Conservation (phyloP, 805 yeast genomes). For the Candida maltosa region DNA sequence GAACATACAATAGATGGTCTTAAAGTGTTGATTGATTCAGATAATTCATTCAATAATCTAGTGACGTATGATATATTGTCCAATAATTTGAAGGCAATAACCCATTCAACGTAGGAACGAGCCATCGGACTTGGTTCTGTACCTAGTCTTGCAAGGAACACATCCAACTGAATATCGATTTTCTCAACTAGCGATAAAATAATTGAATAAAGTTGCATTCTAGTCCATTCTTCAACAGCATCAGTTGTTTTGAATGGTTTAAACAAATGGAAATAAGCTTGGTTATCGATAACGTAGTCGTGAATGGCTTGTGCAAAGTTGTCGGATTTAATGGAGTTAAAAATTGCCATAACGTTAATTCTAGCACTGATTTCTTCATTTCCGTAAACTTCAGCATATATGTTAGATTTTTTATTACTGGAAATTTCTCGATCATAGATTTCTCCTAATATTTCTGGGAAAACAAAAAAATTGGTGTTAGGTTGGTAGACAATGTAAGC, state of each 20-base stretch:
- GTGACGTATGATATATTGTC: slow-evolving; percentile 10
- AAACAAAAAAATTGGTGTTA: slow-evolving; percentile 50
- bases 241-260: slow-evolving; percentile 56
- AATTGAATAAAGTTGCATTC: slow-evolving; percentile 57
- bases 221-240: slow-evolving; percentile 63
- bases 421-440: slow-evolving; percentile 45
- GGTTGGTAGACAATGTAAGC: slow-evolving; percentile 51
- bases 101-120: slow-evolving; percentile 79
- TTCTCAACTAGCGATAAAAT: slow-evolving; percentile 24
- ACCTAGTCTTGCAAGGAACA: slow-evolving; percentile 33
- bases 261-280: slow-evolving; percentile 40
- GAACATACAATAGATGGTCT: slow-evolving; percentile 59
- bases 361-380: slow-evolving; percentile 53
- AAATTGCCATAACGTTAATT: slow-evolving; percentile 46
- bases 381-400: slow-evolving; percentile 54
- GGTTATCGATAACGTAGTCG: slow-evolving; percentile 33
- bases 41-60: slow-evolving; percentile 15
- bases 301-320: slow-evolving; percentile 29
- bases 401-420: slow-evolving; percentile 10
- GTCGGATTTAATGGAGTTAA: slow-evolving; percentile 29
- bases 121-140: slow-evolving; percentile 77
- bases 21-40: slow-evolving; percentile 6
- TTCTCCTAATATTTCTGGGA: slow-evolving; percentile 56
- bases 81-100: slow-evolving; percentile 46
- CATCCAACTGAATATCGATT: slow-evolving; percentile 17